Evolutionary conservation across 2,329 filamentous ascomycete genomes (phyloP), one percentile per base, ranked within the genome.

Genomic region (Diaporthe citriasiana): DNA sequence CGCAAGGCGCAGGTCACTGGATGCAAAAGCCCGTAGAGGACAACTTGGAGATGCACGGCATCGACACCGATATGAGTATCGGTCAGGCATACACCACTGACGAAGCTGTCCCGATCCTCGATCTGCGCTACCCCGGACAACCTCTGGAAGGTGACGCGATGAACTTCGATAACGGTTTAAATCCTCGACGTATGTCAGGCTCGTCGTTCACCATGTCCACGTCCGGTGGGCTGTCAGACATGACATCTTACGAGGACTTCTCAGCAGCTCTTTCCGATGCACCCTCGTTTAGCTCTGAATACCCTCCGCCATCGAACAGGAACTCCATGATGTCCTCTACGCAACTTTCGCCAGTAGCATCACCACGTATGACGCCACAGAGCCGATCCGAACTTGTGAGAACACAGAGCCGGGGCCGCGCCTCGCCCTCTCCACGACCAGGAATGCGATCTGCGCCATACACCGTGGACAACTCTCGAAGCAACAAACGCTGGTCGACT

Each of bases 131-230:
- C 78, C 78, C 84, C 76, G 81, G 85, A 74, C 78, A 82, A 71
- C 83, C 84, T 77, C 77, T 86, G 81, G 89, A 91, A n/a, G 82
- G 84, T 71, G 88, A 90, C 47, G 76, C 83, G 25, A 78, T 89
- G 74, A 84, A 84, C 73, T 86, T 89, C 75, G 89, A 91, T 53
- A 84, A 87, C 71, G 84, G 83, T n/a, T 82, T 88, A 59, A 88
- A 89, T 76, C 86, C 88, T 60, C 88, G 92, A 74, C 89, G 92
- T 75, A 89, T 93, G 86, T 94, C 93, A 27, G 92, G 92, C 63
- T 94, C 93, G 3, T 94, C 93, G 1, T 93, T 93, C 79, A 93
- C 92, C 51, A 89, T 94, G 83, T 94, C 93, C 22, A 93, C 89
- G 0, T 89, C 89, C 55, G 89, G 91, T 30, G 87, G 87, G 30